Evolutionary conservation across 2,329 filamentous ascomycete species (phyloP).

Genomic region (Ophiosphaerella narmari): DNA sequence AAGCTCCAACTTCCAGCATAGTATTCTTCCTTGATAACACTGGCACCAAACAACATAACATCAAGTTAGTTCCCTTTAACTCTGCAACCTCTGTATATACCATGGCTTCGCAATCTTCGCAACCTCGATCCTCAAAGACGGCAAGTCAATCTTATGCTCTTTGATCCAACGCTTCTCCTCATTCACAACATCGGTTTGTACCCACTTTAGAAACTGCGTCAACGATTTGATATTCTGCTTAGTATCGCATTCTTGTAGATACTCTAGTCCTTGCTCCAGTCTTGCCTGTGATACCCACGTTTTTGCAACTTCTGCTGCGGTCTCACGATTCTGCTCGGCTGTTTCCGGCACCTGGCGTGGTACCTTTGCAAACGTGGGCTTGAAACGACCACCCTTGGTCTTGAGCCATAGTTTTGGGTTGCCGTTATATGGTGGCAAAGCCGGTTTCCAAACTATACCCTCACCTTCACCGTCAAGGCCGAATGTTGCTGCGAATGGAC

Average conservation of each 20-base stretch:
- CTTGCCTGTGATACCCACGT: constrained; percentile 27
- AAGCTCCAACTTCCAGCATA: too few species aligned
- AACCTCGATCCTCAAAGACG: constrained; percentile 25
- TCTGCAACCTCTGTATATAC: constrained; percentile 17
- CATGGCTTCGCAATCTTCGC: constrained; percentile 30
- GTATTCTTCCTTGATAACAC: too few species aligned
- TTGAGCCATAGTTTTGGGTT: constrained; percentile 32
- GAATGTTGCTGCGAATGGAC: constrained; percentile 32
- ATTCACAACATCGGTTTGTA: constrained; percentile 25
- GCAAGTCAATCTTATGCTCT: constrained; percentile 20
- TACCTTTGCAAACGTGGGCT: constrained; percentile 24
- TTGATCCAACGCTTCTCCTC: constrained; percentile 30
- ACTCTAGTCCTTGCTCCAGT: constrained; percentile 34
- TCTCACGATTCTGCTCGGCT: constrained; percentile 12
- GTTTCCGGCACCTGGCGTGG: constrained; percentile 15
- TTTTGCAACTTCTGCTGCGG: constrained; percentile 14
- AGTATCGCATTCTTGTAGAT: constrained; percentile 21
- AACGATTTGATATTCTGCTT: constrained; percentile 17
- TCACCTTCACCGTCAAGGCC: constrained; percentile 28
- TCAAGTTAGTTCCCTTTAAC: not conserved
- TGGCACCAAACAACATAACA: too few species aligned
- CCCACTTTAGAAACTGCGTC: constrained; percentile 28
- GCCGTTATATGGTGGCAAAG: constrained; percentile 7
- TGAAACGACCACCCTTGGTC: constrained; percentile 34
- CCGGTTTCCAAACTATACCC: constrained; percentile 34